Conservation (phyloP, 768 basidiomycete species). For the Hygrophoropsis aurantiaca region DNA sequence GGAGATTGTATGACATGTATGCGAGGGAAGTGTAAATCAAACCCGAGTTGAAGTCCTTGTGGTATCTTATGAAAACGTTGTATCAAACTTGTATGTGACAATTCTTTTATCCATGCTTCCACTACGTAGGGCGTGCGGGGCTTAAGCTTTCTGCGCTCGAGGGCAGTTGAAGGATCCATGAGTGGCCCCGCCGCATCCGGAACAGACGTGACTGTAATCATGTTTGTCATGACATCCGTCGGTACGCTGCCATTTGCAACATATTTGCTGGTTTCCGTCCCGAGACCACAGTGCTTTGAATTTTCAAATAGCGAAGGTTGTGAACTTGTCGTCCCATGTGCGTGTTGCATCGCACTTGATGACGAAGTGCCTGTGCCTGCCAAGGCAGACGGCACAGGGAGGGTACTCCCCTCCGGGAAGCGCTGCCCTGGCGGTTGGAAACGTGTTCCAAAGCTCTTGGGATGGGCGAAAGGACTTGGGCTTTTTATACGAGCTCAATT, state of each 20-base stretch:
- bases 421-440: no score
- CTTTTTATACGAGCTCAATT: no score
- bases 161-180: conserved; percentile 11
- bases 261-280: conserved; percentile 4
- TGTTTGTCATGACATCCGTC: conserved; percentile 2
- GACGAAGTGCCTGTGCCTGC: conserved; percentile 24
- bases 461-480: no score
- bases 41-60: conserved; percentile 26
- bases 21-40: conserved; percentile 32
- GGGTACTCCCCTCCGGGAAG: background rate
- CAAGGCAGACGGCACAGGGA: conserved; percentile 35
- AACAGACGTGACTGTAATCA: conserved; percentile 5
- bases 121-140: conserved; percentile 5
- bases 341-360: conserved; percentile 11
- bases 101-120: no score
- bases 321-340: conserved; percentile 22
- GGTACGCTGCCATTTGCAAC: conserved; percentile 3
- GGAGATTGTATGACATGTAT: conserved; percentile 28
- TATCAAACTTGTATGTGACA: conserved; percentile 1
- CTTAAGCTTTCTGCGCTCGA: conserved; percentile 1
- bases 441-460: no score
- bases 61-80: conserved; percentile 8
- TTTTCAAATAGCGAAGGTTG: conserved; percentile 13
- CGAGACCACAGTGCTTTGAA: conserved; percentile 16
- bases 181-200: background rate